Evolutionary conservation across 139 green algal species (phyloP), one percentile per base, ranked within the genome.

Genomic region (Chlorokybus atmophyticus): DNA sequence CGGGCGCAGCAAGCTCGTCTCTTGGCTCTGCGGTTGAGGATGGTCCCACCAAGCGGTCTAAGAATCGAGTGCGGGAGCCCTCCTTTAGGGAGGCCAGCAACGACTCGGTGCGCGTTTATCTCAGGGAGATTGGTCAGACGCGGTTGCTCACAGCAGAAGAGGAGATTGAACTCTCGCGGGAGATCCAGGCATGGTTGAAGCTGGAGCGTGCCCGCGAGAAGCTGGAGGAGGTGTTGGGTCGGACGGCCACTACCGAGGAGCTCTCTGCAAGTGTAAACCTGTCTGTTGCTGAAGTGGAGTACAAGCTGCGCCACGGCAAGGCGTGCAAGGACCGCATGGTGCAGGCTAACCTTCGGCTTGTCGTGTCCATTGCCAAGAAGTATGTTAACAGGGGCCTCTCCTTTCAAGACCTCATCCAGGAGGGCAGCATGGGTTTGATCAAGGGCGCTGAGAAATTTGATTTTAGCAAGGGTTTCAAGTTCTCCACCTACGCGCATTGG

Each of bases 301-400:
- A 23, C 7, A 35, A 57, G 6, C 58, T 86, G 39, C 23, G 58
- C 10, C 65, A 69, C 2, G 79, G 82, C 10, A 48, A 79, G 31
- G 51, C 62, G 23, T 82, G 83, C 40, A 88, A 86, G 57, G 63
- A 81, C 44, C 29, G 75, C 32, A 94, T 98, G 85, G 64, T 97
- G 23, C 64, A 76, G 38, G 72, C 73, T 62, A 99, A 99, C 79
- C 81, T 90, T 66, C 78, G 88, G 32, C 70, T 99, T 57, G 92
- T 99, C 7, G 73, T 93, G 32, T 82, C 74, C 26, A 80, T 98
- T 23, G 87, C 84, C 28, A 80, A 84, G 53, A 83, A 83, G 57
- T 95, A 93, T 73, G 32, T 70, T 14, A 60, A 72, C 49, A 63
- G 68, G 19, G 81, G 80, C 8, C 42, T 93, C 62, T 50, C 51